These are phyloP conservation scores for Babesia bovis DNA, from an alignment of 169 alveolate genomes.

Conservation along the genomic window DNA sequence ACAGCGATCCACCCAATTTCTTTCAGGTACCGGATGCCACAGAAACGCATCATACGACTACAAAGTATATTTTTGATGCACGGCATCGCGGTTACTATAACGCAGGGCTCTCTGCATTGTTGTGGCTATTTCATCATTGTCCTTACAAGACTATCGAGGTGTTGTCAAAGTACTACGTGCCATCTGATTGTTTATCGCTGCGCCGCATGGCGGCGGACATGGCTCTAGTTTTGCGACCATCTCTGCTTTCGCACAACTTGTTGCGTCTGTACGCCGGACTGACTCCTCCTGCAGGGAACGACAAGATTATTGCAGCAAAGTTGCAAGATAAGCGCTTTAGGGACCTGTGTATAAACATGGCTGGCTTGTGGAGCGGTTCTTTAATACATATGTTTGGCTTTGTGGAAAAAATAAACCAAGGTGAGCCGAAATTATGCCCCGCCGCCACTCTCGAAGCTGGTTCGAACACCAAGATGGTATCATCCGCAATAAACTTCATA, in stretches of 20 bases:
- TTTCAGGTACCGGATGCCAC: conserved; percentile 22
- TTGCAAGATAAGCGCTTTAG: not conserved
- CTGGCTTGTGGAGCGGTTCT: conserved; percentile 53
- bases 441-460: not conserved
- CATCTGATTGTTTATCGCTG: not conserved
- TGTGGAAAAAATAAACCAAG: not conserved
- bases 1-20: not conserved
- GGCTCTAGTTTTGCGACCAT: not conserved
- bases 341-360: conserved; percentile 37
- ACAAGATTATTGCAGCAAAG: not conserved
- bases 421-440: not conserved
- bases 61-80: conserved; percentile 17
- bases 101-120: conserved; percentile 27
- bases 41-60: not conserved
- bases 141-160: conserved; percentile 19
- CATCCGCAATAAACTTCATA: not conserved
- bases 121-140: conserved; percentile 32
- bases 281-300: not conserved
- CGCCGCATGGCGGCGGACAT: conserved; percentile 9
- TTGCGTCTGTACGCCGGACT: not conserved
- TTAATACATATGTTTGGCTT: not conserved
- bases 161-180: not conserved
- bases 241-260: not conserved
- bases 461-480: not conserved
- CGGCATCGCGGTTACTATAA: not conserved